Evolutionary conservation across 306 rosid species (phyloP), one percentile per base, ranked within the genome.

Genomic region (Vicia faba): DNA sequence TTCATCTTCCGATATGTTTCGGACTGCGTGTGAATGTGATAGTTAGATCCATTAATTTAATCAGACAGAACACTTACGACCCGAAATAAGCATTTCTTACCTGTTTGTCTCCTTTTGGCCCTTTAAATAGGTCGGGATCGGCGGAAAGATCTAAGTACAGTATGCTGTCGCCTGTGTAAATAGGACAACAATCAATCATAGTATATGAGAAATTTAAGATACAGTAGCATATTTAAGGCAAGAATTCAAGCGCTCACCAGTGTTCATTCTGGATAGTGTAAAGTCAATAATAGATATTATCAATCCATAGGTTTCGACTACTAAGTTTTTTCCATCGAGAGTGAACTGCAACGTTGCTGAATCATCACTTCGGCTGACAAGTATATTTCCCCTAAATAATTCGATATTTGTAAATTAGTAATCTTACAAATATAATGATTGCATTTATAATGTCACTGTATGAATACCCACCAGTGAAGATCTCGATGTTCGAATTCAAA

Each of bases 401-500:
- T 71, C 68, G 50, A 77, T 40, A 60, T 51, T 43, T 35, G 53
- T 70, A 68, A 59, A 61, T 84, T 72, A 76, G 68, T 64, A 49
- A 41, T 36, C 50, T 67, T 11, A 28, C 20, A 40, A 38, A 75
- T 39, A 49, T 44, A 44, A 31, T 11, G 71, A 64, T 50, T 35
- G 66, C 49, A 50, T 19, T 35, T 15, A 43, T 23, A 75, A 29
- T 18, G 19, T 40, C 65, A 76, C 56, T 55, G 59, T 44, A 62
- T 35, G 67, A 78, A 33, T 20, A 64, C 72, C 49, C 64, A 93
- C 99, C 99, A 90, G 75, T 93, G 99, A 74, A 90, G 96, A 85
- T 93, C 99, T 18, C 97, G 91, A 77, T 90, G 99, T 83, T 93
- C 97, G 71, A 93, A 93, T 77, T 93, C 96, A 71, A 75, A 88